phyloP scores from a whole-genome alignment of 2,329 filamentous ascomycete species.

The Pseudogymnoascus sp. region DNA sequence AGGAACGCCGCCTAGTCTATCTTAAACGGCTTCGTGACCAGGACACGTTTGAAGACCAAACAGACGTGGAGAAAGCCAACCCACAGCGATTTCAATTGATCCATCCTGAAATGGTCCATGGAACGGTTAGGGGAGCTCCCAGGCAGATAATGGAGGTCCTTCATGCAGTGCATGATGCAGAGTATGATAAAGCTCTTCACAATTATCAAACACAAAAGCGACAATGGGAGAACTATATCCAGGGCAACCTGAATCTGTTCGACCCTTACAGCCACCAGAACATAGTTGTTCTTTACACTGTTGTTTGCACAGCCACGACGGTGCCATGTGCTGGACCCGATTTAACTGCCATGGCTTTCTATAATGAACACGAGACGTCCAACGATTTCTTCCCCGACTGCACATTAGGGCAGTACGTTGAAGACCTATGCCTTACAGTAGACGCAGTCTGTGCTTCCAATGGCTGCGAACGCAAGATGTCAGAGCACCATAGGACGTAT shows the following conservation, averaged over 20 bases:
- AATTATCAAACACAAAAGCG: constrained; percentile 91
- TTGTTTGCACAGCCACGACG: constrained; percentile 88
- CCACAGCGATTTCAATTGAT: constrained; percentile 81
- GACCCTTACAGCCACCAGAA: constrained; percentile 95
- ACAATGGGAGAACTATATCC: constrained; percentile 93
- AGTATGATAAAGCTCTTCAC: constrained; percentile 91
- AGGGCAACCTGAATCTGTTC: constrained; percentile 81
- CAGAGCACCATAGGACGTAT: constrained; percentile 91
- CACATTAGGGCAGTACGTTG: constrained; percentile 89
- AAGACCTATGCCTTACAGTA: constrained; percentile 75
- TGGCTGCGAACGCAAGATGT: constrained; percentile 81
- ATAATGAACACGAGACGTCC: constrained; percentile 73
- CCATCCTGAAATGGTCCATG: constrained; percentile 90
- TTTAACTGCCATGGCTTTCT: constrained; percentile 85
- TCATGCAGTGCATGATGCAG: constrained; percentile 89
- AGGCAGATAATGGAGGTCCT: constrained; percentile 87
- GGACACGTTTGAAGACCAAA: constrained; percentile 50
- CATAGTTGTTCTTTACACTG: constrained; percentile 88
- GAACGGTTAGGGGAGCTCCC: constrained; percentile 71
- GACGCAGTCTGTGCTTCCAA: constrained; percentile 74
- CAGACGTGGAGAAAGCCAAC: constrained; percentile 55
- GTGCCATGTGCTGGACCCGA: constrained; percentile 90
- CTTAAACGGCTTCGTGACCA: constrained; percentile 79
- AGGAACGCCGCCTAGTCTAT: constrained; percentile 77
- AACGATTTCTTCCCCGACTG: constrained; percentile 74